These are phyloP conservation scores for Calonectria ilicicola DNA, from an alignment of 2,329 filamentous ascomycete species.

Conservation along the genomic window DNA sequence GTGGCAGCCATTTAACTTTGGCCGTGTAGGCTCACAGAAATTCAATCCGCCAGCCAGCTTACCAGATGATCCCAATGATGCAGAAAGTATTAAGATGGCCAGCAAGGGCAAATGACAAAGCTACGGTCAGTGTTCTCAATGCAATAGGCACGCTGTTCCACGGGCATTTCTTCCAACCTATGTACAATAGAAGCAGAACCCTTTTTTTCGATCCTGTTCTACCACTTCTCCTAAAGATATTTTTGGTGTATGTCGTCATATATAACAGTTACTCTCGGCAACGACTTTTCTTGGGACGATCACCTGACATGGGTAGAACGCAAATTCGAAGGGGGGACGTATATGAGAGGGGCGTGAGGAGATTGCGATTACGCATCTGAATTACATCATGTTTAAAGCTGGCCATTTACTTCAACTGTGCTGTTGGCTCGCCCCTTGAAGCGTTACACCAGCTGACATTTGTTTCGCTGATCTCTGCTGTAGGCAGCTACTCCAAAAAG, in stretches of 20 bases:
- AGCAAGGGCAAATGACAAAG: background rate
- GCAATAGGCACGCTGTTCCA: background rate
- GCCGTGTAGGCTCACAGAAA: too few relatives aligned
- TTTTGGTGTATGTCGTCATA: background rate
- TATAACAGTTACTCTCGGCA: background rate
- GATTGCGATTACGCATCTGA: background rate
- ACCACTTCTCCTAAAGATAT: too few relatives aligned
- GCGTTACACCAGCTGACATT: background rate
- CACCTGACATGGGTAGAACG: background rate
- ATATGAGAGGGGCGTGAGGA: background rate
- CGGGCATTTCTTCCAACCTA: background rate
- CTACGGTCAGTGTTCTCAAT: background rate
- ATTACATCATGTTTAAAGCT: background rate
- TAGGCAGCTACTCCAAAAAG: background rate
- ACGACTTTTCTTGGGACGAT: background rate
- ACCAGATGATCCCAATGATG: too few relatives aligned
- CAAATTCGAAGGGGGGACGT: background rate
- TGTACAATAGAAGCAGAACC: too few relatives aligned
- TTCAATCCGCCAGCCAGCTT: too few relatives aligned
- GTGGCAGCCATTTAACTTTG: background rate
- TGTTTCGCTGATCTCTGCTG: background rate
- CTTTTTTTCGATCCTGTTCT: background rate
- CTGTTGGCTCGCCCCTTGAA: too few relatives aligned
- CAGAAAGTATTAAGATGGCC: background rate
- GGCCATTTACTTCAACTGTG: too few relatives aligned